Evolutionary conservation across 768 basidiomycete species (phyloP), one percentile per base, ranked within the genome.

Genomic region (Strobilomyces confusus): DNA sequence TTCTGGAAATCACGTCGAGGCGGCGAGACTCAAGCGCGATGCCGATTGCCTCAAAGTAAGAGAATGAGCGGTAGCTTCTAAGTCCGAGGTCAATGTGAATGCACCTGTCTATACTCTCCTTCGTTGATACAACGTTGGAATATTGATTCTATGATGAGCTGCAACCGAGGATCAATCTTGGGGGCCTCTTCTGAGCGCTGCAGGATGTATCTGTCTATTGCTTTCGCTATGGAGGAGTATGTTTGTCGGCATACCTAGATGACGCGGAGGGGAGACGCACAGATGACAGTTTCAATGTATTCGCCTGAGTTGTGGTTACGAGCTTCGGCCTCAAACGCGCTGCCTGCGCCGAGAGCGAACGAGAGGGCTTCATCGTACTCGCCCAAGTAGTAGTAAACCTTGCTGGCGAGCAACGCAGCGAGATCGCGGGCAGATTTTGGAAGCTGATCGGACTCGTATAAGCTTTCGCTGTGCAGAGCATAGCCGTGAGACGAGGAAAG

Each of bases 361-460:
- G 91, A 87, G 54, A 99, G 80, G 26, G 95, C 92, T 68, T 99
- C 97, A 64, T 95, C 92, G 62, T 95, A 90, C 69, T 92, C 91
- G 58, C 90, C 93, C 45, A 99, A 79, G 79, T 89, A 95, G 73
- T 93, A 98, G 73, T 98, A 98, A 46, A 98, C 90, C 70, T 98
- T 98, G 78, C 93, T 95, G n/a, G 90, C 88, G 26, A 99, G 79
- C 47, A 98, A 76, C 20, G 95, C 92, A 19, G 97, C 95, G 47
- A 85, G 80, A 63, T 89, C 82, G 34, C 89, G 87, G 14, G 87
- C 83, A 47, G 83, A 75, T 57, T 81, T 78, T 1, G 89, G 80
- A 9, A 98, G 78, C 34, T 87, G 82, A 13, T 87, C 78, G 53
- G 80, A 83, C 73, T 98, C 97, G 59, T 95, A 93, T 4, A 99